phyloP scores from a whole-genome alignment of 2,329 filamentous ascomycete species.

The Fusarium zealandicum region DNA sequence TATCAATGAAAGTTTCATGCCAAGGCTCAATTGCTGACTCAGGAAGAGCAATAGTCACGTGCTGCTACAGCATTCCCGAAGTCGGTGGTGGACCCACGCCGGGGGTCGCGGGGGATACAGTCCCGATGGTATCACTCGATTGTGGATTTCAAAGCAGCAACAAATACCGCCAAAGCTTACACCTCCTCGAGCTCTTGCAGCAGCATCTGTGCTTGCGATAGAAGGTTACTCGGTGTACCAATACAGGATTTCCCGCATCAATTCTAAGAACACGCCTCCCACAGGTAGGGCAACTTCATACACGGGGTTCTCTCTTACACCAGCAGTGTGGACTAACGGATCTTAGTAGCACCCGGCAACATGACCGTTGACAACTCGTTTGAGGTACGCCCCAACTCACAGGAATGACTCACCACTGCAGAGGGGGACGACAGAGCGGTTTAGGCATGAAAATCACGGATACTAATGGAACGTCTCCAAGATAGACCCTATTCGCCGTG shows the following conservation, averaged over 20 bases:
- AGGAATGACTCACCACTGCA: slow-evolving; percentile 33
- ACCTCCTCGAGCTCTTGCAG: slow-evolving; percentile 39
- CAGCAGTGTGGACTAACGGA: slow-evolving; percentile 32
- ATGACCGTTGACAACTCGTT: slow-evolving; percentile 57
- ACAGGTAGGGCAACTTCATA: slow-evolving; percentile 33
- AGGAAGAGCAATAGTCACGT: slow-evolving; percentile 35
- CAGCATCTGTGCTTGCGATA: slow-evolving; percentile 41
- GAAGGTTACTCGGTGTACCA: slow-evolving; percentile 42
- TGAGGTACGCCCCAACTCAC: slow-evolving; percentile 49
- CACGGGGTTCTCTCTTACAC: slow-evolving; percentile 38
- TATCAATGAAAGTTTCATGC: slow-evolving; percentile 42
- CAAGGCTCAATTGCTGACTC: slow-evolving; percentile 37
- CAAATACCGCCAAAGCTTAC: slow-evolving; percentile 41
- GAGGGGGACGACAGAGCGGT: slow-evolving; percentile 36
- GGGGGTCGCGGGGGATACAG: slow-evolving; percentile 17
- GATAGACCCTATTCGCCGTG: slow-evolving; percentile 90
- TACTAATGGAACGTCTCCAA: slow-evolving; percentile 49
- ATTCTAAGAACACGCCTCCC: slow-evolving; percentile 31
- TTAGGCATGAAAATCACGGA: slow-evolving; percentile 24
- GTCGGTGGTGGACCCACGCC: slow-evolving; percentile 33
- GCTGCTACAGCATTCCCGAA: slow-evolving; percentile 24
- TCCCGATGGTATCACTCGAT: slow-evolving; percentile 37
- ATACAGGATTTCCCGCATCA: slow-evolving; percentile 36
- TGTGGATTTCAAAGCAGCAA: slow-evolving; percentile 47
- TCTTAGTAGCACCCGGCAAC: slow-evolving; percentile 38